Evolutionary conservation across 73 alveolate species (phyloP), one percentile per base, ranked within the genome.

Genomic region (Breviolum minutum): DNA sequence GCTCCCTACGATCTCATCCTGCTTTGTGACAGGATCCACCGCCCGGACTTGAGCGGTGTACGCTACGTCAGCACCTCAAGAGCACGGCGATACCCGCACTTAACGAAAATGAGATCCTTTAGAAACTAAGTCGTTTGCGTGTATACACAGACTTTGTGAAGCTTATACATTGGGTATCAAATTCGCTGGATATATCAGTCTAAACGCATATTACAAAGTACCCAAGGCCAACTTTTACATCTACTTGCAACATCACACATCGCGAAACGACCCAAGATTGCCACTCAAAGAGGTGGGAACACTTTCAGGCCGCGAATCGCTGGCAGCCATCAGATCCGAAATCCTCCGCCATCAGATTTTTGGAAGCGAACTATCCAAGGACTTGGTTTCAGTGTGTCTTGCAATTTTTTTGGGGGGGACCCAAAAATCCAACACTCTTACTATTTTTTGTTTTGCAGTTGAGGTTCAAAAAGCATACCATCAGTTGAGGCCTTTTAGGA

Each of bases 41-140:
- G 95, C 77, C 16, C 95, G 95, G 27, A 88, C 62, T 69, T 76
- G 77, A 6, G 95, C 95, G n/a, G 95, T 88, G 95, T 88, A 88
- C 85, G 69, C 48, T 80, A 66, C 77, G 64, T 26, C 19, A 26
- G 88, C 88, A 26, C 13, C 85, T 74, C 61, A 30, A 24, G 2
- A 14, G 32, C 48, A 24, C 4, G n/a, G n/a, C n/a, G n/a, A n/a
- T n/a, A n/a, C n/a, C n/a, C n/a, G 29, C 24, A 74, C 8, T 48
- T 13, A 48, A 40, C 54, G 54, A 0, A 40, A 40, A 40, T 40
- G 54, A 40, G 54, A 40, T 40, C 0, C 54, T 40, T 0, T 3
- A 40, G 3, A 40, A 40, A 40, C 3, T 40, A 40, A 40, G 54
- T 2, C 54, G 54, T 3, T 40, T n/a, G n/a, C 54, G 54, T 40